Conservation (phyloP, 2,329 filamentous ascomycete species). For the Neocatenulostroma microsporum region DNA sequence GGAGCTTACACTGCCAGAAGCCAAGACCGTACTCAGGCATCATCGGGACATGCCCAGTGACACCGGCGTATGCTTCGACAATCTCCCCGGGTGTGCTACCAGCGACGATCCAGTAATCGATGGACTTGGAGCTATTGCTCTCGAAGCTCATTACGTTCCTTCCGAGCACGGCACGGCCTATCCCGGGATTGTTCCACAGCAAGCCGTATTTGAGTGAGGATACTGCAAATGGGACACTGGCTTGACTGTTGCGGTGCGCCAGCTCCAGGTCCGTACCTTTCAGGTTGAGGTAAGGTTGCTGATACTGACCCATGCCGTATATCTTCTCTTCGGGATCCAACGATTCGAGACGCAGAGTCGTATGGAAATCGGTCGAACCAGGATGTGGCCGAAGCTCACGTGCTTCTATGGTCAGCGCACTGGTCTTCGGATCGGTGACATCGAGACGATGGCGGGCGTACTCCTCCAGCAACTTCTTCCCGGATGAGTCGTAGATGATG, state of each 20-base stretch:
- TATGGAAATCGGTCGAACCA: constrained; percentile 45
- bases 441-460: constrained; percentile 46
- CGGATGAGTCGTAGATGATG: constrained; percentile 38
- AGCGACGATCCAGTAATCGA: constrained; percentile 60
- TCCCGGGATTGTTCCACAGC: constrained; percentile 58
- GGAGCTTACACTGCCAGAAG: constrained; percentile 61
- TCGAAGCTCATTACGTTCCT: constrained; percentile 57
- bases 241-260: constrained; percentile 60
- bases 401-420: constrained; percentile 49
- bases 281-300: constrained; percentile 55
- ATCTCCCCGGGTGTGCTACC: constrained; percentile 51
- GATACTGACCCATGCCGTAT: constrained; percentile 64
- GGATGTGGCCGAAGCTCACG: constrained; percentile 50
- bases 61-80: constrained; percentile 48
- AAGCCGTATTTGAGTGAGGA: constrained; percentile 56
- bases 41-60: constrained; percentile 54
- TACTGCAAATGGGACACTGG: constrained; percentile 55
- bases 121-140: constrained; percentile 47
- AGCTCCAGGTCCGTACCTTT: constrained; percentile 57
- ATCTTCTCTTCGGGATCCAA: constrained; percentile 48
- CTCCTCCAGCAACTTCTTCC: constrained; percentile 44
- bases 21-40: constrained; percentile 63
- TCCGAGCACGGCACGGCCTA: constrained; percentile 55
- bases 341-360: constrained; percentile 54
- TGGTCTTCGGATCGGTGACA: constrained; percentile 50